These are phyloP conservation scores for Globisporangium spinosum DNA, from an alignment of 352 stramenopile species.

Conservation along the genomic window DNA sequence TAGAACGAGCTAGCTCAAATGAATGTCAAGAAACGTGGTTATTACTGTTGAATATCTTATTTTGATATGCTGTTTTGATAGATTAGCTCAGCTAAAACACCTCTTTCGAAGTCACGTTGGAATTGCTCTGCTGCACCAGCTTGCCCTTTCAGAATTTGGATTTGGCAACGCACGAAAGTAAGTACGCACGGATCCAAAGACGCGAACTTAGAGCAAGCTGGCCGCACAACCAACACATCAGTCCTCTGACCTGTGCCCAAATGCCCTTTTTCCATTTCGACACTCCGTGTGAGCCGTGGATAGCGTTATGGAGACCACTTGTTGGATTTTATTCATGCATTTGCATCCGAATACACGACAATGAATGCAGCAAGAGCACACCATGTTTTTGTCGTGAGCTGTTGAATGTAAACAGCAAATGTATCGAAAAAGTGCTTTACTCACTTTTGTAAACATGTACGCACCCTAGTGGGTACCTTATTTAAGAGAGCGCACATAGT, in stretches of 20 bases:
- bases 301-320: background rate
- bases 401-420: too few relatives aligned
- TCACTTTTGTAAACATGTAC: too few relatives aligned
- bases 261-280: background rate
- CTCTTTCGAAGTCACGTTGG: background rate
- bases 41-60: background rate
- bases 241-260: too few relatives aligned
- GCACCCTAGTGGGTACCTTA: too few relatives aligned
- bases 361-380: background rate
- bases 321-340: background rate
- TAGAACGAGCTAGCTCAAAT: background rate
- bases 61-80: background rate
- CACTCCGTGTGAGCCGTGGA: background rate
- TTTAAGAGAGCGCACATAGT: too few relatives aligned
- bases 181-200: background rate
- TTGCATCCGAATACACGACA: background rate
- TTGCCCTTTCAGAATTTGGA: background rate
- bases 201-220: background rate
- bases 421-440: too few relatives aligned
- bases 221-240: background rate
- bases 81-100: background rate
- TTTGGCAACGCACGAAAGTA: background rate
- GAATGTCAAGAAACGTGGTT: background rate
- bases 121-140: background rate
- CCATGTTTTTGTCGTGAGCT: background rate